Conservation (phyloP, 2,329 filamentous ascomycete species). For the Dryadomyces sulphureus region DNA sequence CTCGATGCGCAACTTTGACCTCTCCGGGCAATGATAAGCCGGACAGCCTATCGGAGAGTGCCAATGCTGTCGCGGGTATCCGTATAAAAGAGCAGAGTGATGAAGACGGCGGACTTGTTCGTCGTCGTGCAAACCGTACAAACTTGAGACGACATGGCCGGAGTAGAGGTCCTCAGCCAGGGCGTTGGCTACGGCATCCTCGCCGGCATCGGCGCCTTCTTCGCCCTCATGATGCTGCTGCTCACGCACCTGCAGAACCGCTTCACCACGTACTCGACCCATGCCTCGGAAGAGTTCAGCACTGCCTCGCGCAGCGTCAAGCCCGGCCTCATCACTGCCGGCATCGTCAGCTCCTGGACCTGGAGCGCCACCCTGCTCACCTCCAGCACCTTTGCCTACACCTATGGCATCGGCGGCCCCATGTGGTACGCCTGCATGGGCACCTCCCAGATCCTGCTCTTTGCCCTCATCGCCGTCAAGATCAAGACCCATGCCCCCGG, state of each 20-base stretch:
- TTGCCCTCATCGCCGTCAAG: constrained; percentile 24
- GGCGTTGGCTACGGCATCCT: constrained; percentile 34
- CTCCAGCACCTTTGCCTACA: constrained; percentile 24
- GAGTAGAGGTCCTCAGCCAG: constrained; percentile 10
- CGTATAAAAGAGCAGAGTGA: neutral
- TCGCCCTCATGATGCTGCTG: constrained; percentile 24
- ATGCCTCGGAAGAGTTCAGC: constrained; percentile 29
- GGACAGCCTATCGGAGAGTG: neutral
- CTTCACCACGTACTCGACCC: constrained; percentile 22
- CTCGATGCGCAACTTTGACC: neutral
- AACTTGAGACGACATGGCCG: neutral
- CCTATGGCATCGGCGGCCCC: constrained; percentile 24
- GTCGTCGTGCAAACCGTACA: too few relatives aligned
- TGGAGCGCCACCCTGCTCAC: constrained; percentile 30
- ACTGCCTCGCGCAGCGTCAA: constrained; percentile 27
- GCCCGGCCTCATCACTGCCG: constrained; percentile 28
- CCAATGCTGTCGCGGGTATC: neutral
- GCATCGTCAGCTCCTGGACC: constrained; percentile 33
- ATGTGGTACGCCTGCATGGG: constrained; percentile 27
- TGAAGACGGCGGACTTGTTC: too few relatives aligned
- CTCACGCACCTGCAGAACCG: constrained; percentile 22
- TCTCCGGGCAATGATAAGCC: neutral
- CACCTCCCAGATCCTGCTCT: constrained; percentile 24
- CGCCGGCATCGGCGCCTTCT: constrained; percentile 31
- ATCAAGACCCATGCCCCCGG: constrained; percentile 24